A percentile compares a stretch with the other conserved stretches of the same genome.
These are phyloP conservation scores for Podosphaera xanthii DNA, from an alignment of 2,329 filamentous ascomycete genomes.

Conservation along the genomic window DNA sequence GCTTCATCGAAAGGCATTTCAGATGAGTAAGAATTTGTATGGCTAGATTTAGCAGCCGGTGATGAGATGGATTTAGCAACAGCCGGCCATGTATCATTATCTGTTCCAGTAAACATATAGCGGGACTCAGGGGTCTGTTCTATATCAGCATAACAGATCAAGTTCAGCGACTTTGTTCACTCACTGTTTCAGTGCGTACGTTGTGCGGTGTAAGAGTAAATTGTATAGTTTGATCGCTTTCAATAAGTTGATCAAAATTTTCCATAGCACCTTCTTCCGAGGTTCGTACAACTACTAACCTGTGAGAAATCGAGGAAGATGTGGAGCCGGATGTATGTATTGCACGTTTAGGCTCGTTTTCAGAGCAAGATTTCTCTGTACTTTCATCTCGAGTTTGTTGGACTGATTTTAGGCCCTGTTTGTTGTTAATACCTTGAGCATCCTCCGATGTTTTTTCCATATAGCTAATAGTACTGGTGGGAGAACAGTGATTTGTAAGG, in stretches of 20 bases:
- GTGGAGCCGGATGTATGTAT: constrained; percentile 27
- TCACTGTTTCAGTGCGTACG: constrained; percentile 54
- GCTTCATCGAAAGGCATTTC: not conserved
- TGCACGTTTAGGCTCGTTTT: constrained; percentile 4
- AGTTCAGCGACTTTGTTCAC: constrained; percentile 12
- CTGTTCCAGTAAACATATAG: not conserved
- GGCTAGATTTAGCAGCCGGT: not conserved
- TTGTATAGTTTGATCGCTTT: constrained; percentile 62
- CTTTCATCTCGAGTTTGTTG: not conserved
- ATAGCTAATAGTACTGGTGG: not conserved
- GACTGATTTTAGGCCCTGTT: not conserved
- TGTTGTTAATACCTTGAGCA: not conserved
- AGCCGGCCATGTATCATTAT: not conserved
- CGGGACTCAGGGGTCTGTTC: not conserved
- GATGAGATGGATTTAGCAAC: not conserved
- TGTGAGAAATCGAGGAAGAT: constrained; percentile 21
- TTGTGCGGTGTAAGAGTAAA: constrained; percentile 62
- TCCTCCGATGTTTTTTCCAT: not conserved
- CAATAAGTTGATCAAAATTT: constrained; percentile 57
- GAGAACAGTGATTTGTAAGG: not conserved
- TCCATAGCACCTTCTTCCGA: constrained; percentile 35
- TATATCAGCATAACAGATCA: not conserved
- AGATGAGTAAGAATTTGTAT: constrained; percentile 5
- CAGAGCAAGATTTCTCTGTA: not conserved
- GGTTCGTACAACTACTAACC: constrained; percentile 28